Evolutionary conservation across 495 filamentous ascomycete species (phyloP).

Genomic region (Parathielavia hyrcaniae): DNA sequence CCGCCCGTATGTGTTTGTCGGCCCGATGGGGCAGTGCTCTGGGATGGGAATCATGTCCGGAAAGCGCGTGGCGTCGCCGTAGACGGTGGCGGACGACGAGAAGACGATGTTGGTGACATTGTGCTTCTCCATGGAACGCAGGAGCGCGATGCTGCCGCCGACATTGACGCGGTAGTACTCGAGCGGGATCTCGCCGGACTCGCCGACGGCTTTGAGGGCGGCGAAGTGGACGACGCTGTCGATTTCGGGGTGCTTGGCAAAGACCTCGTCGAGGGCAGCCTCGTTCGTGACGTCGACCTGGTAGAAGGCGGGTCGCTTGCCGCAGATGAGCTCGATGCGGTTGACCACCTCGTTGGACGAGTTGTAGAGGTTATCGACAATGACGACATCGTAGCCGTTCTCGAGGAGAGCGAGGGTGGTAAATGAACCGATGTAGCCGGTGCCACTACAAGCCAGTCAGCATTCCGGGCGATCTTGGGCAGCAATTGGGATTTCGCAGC

Average conservation of each 20-base stretch:
- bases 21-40: slow-evolving; percentile 88
- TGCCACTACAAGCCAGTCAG: slow-evolving; percentile 59
- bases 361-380: slow-evolving; percentile 94
- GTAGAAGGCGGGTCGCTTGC: slow-evolving; percentile 81
- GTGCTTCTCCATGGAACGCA: slow-evolving; percentile 79
- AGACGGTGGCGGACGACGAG: slow-evolving; percentile 92
- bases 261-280: slow-evolving; percentile 76
- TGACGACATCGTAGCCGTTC: slow-evolving; percentile 91
- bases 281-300: slow-evolving; percentile 84
- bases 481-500: too few species aligned
- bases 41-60: slow-evolving; percentile 98
- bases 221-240: slow-evolving; percentile 99
- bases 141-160: slow-evolving; percentile 81
- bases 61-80: slow-evolving; percentile 94
- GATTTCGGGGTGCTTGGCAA: slow-evolving; percentile 82
- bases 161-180: slow-evolving; percentile 99
- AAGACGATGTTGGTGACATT: slow-evolving; percentile 96
- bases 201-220: slow-evolving; percentile 95
- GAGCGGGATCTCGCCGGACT: slow-evolving; percentile 88
- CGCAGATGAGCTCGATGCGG: slow-evolving; percentile 87
- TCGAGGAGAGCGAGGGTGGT: slow-evolving; percentile 86
- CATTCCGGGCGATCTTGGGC: not conserved
- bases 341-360: slow-evolving; percentile 82
- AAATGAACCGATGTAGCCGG: slow-evolving; percentile 98
- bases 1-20: slow-evolving; percentile 94